phyloP scores from a whole-genome alignment of 306 rosid genomes.

The Trifolium fragiferum region DNA sequence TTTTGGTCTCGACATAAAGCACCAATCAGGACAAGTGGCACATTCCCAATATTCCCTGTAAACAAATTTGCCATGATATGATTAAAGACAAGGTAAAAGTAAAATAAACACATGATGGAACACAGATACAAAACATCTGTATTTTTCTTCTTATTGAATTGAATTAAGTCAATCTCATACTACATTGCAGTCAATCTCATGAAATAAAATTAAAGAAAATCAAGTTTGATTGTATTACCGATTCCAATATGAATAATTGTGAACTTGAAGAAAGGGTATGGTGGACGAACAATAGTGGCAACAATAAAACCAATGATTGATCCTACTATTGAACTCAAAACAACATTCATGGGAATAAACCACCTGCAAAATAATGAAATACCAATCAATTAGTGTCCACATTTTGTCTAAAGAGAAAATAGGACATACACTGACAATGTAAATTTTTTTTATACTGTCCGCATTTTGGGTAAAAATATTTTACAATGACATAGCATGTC shows the following conservation, averaged over 20 bases:
- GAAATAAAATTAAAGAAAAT: constrained; percentile 18
- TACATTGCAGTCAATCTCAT: constrained; percentile 12
- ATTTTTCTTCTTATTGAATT: not conserved
- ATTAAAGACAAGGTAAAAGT: constrained; percentile 35
- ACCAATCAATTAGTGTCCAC: not conserved
- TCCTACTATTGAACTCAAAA: constrained; percentile 70
- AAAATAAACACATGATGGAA: not conserved
- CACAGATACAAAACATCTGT: not conserved
- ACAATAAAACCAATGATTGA: constrained; percentile 85
- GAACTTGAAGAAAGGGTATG: constrained; percentile 94
- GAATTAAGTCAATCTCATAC: constrained; percentile 2
- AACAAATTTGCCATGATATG: constrained; percentile 25
- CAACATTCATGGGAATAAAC: constrained; percentile 92
- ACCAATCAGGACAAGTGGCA: constrained; percentile 91
- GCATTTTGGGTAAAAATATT: no score
- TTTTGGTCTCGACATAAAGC: constrained; percentile 84
- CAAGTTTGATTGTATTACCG: constrained; percentile 56
- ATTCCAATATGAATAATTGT: constrained; percentile 88
- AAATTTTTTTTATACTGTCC: no score
- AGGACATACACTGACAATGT: no score
- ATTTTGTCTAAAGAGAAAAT: not conserved
- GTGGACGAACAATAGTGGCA: constrained; percentile 78
- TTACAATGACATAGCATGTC: no score
- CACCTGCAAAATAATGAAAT: constrained; percentile 64
- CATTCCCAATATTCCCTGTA: constrained; percentile 96